Conservation (phyloP, 2,329 filamentous ascomycete species). For the Claviceps pusilla region DNA sequence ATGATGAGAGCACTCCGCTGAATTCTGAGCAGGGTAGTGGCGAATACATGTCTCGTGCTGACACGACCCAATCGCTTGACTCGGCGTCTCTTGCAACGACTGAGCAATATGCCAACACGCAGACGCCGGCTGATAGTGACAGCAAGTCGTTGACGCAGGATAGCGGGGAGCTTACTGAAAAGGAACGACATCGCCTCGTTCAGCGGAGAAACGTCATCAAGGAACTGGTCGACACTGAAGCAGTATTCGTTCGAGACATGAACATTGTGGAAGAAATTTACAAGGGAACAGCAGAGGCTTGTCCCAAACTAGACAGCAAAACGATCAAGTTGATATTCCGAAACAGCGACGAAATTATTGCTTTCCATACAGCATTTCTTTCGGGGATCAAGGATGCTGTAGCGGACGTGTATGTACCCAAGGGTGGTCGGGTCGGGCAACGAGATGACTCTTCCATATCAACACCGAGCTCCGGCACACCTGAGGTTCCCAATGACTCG, state of each 20-base stretch:
- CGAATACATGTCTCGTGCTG: constrained; percentile 27
- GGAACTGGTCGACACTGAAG: constrained; percentile 85
- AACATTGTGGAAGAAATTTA: constrained; percentile 96
- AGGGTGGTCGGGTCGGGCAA: constrained; percentile 28
- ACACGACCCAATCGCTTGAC: constrained; percentile 31
- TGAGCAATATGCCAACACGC: constrained; percentile 24
- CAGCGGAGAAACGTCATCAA: constrained; percentile 76
- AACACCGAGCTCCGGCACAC: constrained; percentile 23
- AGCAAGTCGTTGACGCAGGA: constrained; percentile 20
- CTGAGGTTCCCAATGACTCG: constrained; percentile 31
- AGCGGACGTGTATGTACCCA: constrained; percentile 61
- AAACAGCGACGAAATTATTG: constrained; percentile 80
- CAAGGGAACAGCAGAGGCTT: constrained; percentile 77
- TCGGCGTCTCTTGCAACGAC: constrained; percentile 29
- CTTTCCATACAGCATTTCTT: constrained; percentile 69
- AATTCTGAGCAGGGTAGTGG: constrained; percentile 31
- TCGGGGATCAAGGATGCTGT: constrained; percentile 68
- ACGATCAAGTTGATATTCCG: constrained; percentile 85
- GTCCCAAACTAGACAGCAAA: constrained; percentile 61
- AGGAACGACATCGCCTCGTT: constrained; percentile 56
- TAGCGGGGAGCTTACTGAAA: constrained; percentile 27
- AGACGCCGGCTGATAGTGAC: constrained; percentile 24
- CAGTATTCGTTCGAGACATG: constrained; percentile 85
- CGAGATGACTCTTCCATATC: constrained; percentile 27
- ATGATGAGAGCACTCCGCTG: constrained; percentile 25